Conservation (phyloP, 768 basidiomycete species). For the Leucosporidium creatinivorum region DNA sequence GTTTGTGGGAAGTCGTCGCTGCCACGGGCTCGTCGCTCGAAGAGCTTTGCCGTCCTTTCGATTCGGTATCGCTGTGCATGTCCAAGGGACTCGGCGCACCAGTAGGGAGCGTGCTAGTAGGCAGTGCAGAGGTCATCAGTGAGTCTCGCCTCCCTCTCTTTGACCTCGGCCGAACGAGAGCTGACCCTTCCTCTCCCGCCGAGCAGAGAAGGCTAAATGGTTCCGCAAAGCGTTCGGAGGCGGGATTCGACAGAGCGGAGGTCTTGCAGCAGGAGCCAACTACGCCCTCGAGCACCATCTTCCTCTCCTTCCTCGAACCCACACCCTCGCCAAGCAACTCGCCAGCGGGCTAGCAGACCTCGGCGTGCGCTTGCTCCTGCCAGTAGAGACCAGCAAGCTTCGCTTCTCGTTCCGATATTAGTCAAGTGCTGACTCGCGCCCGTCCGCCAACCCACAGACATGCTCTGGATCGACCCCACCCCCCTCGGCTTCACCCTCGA, state of each 20-base stretch:
- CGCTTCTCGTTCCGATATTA: too few relatives aligned
- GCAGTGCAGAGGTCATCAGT: constrained; percentile 65
- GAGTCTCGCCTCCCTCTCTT: too few relatives aligned
- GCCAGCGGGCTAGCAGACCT: constrained; percentile 63
- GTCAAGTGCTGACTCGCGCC: too few relatives aligned
- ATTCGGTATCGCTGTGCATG: constrained; percentile 84
- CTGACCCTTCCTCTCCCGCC: too few relatives aligned
- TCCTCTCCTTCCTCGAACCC: constrained; percentile 63
- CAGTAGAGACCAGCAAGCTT: constrained; percentile 60
- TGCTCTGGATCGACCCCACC: constrained; percentile 59
- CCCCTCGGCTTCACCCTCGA: constrained; percentile 64
- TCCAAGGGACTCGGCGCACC: constrained; percentile 83
- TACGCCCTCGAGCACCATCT: constrained; percentile 81
- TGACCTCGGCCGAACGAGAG: too few relatives aligned
- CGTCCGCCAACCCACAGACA: constrained; percentile 42
- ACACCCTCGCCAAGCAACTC: constrained; percentile 62
- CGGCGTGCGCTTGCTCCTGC: constrained; percentile 63
- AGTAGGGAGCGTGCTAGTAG: constrained; percentile 67
- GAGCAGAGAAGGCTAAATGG: constrained; percentile 43
- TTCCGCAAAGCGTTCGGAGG: constrained; percentile 93
- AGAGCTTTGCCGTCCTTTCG: constrained; percentile 78
- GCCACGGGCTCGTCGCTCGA: constrained; percentile 49
- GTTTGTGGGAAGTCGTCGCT: constrained; percentile 86
- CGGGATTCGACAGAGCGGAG: constrained; percentile 86
- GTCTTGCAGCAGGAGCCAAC: constrained; percentile 73